These are phyloP conservation scores for Penicillium sp. DNA, from an alignment of 2,329 filamentous ascomycete species.

Conservation along the genomic window DNA sequence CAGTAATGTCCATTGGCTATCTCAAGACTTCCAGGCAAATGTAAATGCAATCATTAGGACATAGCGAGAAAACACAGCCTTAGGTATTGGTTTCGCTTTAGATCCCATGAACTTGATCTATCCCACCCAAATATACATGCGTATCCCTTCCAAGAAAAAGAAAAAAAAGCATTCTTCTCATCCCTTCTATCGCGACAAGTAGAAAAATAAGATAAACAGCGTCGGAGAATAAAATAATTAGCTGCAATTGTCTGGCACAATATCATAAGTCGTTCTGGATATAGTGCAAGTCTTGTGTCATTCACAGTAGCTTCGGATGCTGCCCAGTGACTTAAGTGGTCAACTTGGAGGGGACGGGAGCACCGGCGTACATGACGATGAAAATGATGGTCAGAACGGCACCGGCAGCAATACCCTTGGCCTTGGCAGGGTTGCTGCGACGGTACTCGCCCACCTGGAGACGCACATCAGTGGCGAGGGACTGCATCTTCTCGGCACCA, in stretches of 20 bases:
- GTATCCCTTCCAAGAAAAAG: slow-evolving; percentile 16
- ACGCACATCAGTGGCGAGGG: slow-evolving; percentile 50
- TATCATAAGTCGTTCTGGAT: slow-evolving; percentile 1
- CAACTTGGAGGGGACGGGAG: slow-evolving; percentile 11
- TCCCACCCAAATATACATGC: slow-evolving; percentile 26
- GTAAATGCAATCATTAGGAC: slow-evolving; percentile 20
- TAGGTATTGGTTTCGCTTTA: slow-evolving; percentile 14
- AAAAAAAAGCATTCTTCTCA: slow-evolving; percentile 9
- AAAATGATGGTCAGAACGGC: slow-evolving; percentile 17
- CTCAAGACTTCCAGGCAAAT: slow-evolving; percentile 16
- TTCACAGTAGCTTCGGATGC: neutral
- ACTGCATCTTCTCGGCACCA: slow-evolving; percentile 55
- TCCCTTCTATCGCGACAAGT: slow-evolving; percentile 21
- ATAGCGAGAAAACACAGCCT: slow-evolving; percentile 11
- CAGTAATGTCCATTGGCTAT: slow-evolving; percentile 17
- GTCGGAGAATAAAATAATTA: slow-evolving; percentile 2
- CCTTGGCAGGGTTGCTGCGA: slow-evolving; percentile 24
- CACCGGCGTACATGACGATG: slow-evolving; percentile 23
- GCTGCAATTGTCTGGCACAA: slow-evolving; percentile 6
- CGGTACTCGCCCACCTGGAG: slow-evolving; percentile 30
- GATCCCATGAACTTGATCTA: slow-evolving; percentile 17
- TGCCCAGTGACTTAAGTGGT: slow-evolving; percentile 15
- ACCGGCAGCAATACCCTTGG: slow-evolving; percentile 21
- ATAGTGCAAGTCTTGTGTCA: neutral
- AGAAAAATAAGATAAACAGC: slow-evolving; percentile 6